A percentile compares a stretch with the other conserved stretches of the same genome.
Conservation (phyloP, 169 alveolate species). For the Plasmodium ovale region DNA sequence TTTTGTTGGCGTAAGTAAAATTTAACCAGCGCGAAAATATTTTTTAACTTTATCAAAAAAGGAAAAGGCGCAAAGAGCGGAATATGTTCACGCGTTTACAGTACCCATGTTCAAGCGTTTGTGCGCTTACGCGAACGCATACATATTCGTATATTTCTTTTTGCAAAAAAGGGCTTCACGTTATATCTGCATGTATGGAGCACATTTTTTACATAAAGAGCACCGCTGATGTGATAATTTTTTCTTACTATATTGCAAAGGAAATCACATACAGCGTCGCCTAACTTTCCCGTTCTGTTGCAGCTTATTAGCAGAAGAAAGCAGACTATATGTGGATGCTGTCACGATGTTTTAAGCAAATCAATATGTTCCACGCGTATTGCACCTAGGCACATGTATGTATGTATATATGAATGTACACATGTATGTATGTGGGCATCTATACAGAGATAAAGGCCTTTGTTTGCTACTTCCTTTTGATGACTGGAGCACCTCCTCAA, state of each 20-base stretch:
- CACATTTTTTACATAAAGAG: too few species aligned
- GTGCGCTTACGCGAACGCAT: too few species aligned
- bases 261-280: neutral
- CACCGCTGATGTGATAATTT: neutral
- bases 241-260: neutral
- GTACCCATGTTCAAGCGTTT: too few species aligned
- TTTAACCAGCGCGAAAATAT: neutral
- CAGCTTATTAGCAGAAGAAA: neutral
- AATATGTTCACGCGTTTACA: neutral
- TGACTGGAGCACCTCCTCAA: neutral
- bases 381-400: slow-evolving; percentile 5
- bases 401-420: slow-evolving; percentile 3
- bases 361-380: neutral
- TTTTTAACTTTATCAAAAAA: neutral
- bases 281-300: neutral
- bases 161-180: too few species aligned
- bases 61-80: neutral
- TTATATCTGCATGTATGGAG: too few species aligned
- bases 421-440: slow-evolving; percentile 2
- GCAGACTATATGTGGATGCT: neutral
- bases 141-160: too few species aligned
- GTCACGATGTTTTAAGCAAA: neutral
- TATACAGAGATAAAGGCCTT: neutral
- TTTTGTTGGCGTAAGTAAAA: neutral
- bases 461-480: neutral